These are phyloP conservation scores for Exserohilum turcica DNA, from an alignment of 2,329 filamentous ascomycete species.

Conservation along the genomic window DNA sequence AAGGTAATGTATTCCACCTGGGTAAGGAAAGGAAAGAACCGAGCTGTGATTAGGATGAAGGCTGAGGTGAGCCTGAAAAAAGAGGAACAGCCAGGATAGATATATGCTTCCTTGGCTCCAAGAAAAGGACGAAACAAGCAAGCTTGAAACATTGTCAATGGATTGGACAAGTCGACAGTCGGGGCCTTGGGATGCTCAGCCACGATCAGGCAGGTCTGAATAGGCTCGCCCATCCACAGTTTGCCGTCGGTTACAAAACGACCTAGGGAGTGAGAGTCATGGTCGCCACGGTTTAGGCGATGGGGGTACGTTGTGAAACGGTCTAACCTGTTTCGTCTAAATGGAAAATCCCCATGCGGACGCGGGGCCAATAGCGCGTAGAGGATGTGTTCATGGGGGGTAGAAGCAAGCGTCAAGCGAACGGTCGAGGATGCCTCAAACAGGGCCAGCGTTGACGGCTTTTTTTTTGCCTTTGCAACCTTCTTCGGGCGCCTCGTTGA, in stretches of 20 bases:
- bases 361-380: conserved; percentile 22
- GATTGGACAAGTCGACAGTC: conserved; percentile 18
- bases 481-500: background rate
- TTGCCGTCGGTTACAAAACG: conserved; percentile 20
- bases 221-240: too few species aligned
- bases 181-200: conserved; percentile 32
- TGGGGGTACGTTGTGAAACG: conserved; percentile 39
- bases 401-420: conserved; percentile 22
- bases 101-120: conserved; percentile 30
- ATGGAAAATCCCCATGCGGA: conserved; percentile 31
- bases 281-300: conserved; percentile 20
- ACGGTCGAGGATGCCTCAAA: conserved; percentile 12
- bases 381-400: conserved; percentile 8
- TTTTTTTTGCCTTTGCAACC: conserved; percentile 4
- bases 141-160: conserved; percentile 27
- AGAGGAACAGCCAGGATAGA: conserved; percentile 24
- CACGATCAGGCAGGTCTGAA: too few species aligned
- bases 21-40: conserved; percentile 24
- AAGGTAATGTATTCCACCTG: conserved; percentile 41
- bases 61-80: conserved; percentile 10
- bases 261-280: conserved; percentile 22
- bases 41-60: conserved; percentile 24
- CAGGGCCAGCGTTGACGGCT: conserved; percentile 10
- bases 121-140: conserved; percentile 33
- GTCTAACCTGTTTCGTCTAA: conserved; percentile 26